Evolutionary conservation across 495 filamentous ascomycete genomes (phyloP), one percentile per base, ranked within the genome.

Genomic region (Xylaria telfairii): DNA sequence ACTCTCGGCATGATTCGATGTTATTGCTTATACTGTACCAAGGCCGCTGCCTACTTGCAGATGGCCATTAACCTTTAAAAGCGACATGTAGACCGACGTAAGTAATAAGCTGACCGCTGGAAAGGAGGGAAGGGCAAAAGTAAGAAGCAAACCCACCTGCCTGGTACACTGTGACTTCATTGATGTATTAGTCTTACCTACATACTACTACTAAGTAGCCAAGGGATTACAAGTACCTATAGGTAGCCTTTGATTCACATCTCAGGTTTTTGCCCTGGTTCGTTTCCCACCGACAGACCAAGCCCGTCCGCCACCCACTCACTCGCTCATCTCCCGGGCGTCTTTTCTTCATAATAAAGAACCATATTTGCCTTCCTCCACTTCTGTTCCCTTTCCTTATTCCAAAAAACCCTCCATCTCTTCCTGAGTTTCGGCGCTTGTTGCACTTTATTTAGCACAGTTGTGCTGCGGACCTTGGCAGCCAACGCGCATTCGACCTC

Each of bases 231-330:
- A 32, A 12, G 51, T 59, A 59, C 51, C 47, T 54, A 44, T 15
- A 56, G 6, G n/a, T 26, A 46, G 21, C 32, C 19, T 68, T 60
- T 68, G 17, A 46, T 67, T 56, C 65, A 67, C 13, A 41, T 44
- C 60, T 15, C 47, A 47, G 19, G 19, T 65, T 70, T 44, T 44
- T 56, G 59, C 60, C 56, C 34, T 44, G 59, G 65, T 67, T 62
- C 37, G 13, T 59, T 49, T 70, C 68, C 59, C 68, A 70, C 68
- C 51, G 46, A 70, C 68, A 65, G 30, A 46, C 37, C 37, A 41
- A 51, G 28, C 68, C 41, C 37, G 61, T 59, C 68, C 49, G 68
- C 68, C 68, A 70, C 68, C 28, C 39, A 37, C 34, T 41, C 39
- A 37, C 34, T 41, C 13, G 66, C 67, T 30, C 41, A 63, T 69